A percentile compares a stretch with the other conserved stretches of the same genome.
Conservation (phyloP, 2,329 filamentous ascomycete genomes). For the Penicillium sp. region DNA sequence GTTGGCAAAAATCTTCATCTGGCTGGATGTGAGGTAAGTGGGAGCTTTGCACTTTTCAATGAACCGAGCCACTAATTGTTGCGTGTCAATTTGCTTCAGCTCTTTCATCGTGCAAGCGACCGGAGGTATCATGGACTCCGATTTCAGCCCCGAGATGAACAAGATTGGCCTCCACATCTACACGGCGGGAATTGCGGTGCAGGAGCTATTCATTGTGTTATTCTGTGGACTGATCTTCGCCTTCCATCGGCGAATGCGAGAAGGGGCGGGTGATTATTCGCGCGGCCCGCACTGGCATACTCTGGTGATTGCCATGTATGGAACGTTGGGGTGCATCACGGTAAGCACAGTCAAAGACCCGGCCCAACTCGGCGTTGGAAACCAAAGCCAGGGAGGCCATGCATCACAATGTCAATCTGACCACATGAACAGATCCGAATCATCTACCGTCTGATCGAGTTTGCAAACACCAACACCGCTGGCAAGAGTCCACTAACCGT, state of each 20-base stretch:
- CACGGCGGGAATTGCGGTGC: constrained; percentile 4
- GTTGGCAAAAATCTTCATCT: constrained; percentile 2
- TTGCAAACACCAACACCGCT: constrained; percentile 2
- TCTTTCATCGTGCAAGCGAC: constrained; percentile 6
- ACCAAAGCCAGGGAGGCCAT: too few relatives aligned
- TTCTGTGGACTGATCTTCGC: neutral
- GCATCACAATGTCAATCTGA: too few relatives aligned
- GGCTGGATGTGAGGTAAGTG: constrained; percentile 4
- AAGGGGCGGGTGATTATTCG: neutral
- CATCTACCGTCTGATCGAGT: constrained; percentile 4
- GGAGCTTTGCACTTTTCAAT: neutral
- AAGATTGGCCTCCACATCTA: constrained; percentile 3
- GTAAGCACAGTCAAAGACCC: neutral
- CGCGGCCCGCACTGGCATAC: constrained; percentile 2
- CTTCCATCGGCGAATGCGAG: constrained; percentile 3
- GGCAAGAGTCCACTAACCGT: constrained; percentile 3
- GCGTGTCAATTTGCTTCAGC: neutral
- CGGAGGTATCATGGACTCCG: constrained; percentile 5
- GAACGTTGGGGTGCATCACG: constrained; percentile 1
- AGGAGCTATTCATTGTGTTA: constrained; percentile 3
- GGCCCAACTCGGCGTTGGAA: too few relatives aligned
- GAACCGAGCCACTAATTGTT: neutral
- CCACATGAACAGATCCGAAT: constrained; percentile 1
- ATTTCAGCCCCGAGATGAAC: constrained; percentile 2
- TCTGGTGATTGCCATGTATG: constrained; percentile 4